Evolutionary conservation across 805 yeast species (phyloP).

Genomic region (Hanseniaspora opuntiae): DNA sequence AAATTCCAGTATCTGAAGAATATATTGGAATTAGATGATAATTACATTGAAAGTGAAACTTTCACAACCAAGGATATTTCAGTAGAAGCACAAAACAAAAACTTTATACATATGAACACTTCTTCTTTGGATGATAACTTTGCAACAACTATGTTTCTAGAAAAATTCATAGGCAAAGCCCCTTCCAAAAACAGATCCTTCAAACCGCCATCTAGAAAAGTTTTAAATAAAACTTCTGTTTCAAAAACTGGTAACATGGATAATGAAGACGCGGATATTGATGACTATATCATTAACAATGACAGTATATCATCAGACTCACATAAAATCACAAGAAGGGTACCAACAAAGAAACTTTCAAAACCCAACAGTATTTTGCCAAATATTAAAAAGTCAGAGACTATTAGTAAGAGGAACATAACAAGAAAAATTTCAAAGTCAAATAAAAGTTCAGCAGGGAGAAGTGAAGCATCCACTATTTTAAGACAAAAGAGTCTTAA

Average conservation of each 20-base stretch:
- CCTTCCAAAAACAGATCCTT: too few species aligned
- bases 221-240: too few species aligned
- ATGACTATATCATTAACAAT: not conserved
- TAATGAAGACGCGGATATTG: not conserved
- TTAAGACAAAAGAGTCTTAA: constrained; percentile 1
- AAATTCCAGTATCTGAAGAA: not conserved
- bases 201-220: too few species aligned
- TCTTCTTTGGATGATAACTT: not conserved
- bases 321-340: not conserved
- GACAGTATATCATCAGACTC: not conserved
- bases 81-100: not conserved
- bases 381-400: not conserved
- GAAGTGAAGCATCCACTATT: not conserved
- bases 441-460: not conserved
- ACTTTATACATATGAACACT: not conserved
- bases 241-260: not conserved
- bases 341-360: not conserved
- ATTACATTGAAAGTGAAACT: not conserved
- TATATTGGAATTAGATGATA: not conserved
- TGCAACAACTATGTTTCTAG: not conserved
- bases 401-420: not conserved
- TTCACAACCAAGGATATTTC: not conserved
- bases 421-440: not conserved
- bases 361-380: not conserved
- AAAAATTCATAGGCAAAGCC: not conserved